phyloP scores from a whole-genome alignment of 1,284 basidiomycete species.

The Irpex sp. region DNA sequence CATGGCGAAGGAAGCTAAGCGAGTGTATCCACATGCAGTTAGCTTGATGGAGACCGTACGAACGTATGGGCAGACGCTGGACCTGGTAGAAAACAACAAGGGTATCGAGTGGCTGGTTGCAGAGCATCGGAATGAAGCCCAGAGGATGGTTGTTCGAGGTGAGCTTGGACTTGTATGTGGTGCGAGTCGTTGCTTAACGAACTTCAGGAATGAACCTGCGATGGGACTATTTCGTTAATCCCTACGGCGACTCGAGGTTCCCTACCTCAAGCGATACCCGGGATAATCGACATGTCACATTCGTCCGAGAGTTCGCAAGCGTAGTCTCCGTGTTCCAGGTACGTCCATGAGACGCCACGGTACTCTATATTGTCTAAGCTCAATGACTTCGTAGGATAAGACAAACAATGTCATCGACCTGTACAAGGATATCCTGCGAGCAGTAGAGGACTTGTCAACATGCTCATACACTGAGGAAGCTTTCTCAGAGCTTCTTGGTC shows the following conservation, averaged over 20 bases:
- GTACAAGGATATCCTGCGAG: slow-evolving; percentile 86
- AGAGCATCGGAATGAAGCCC: slow-evolving; percentile 91
- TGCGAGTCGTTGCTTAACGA: slow-evolving; percentile 4
- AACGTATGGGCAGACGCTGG: slow-evolving; percentile 95
- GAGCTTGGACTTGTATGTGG: slow-evolving; percentile 22
- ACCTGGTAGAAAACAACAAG: slow-evolving; percentile 89
- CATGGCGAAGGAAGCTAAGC: slow-evolving; percentile 97
- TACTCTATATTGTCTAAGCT: background rate
- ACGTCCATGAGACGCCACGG: slow-evolving; percentile 11
- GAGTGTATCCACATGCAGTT: slow-evolving; percentile 98
- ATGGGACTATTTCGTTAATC: slow-evolving; percentile 97
- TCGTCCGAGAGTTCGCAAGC: slow-evolving; percentile 95
- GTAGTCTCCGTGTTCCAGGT: slow-evolving; percentile 90
- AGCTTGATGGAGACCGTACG: slow-evolving; percentile 98
- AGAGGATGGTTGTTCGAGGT: slow-evolving; percentile 92
- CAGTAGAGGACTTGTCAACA: slow-evolving; percentile 88
- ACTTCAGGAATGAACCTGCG: slow-evolving; percentile 87
- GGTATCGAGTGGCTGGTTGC: slow-evolving; percentile 94
- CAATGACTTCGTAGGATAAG: slow-evolving; percentile 76
- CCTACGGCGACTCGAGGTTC: slow-evolving; percentile 86
- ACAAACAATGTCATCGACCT: slow-evolving; percentile 94
- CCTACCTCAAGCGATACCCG: slow-evolving; percentile 79
- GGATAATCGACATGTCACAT: slow-evolving; percentile 92
- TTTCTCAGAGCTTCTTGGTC: slow-evolving; percentile 83
- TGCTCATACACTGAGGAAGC: slow-evolving; percentile 89